These are phyloP conservation scores for Metarhizium rileyi DNA, from an alignment of 2,329 filamentous ascomycete species.

Conservation along the genomic window DNA sequence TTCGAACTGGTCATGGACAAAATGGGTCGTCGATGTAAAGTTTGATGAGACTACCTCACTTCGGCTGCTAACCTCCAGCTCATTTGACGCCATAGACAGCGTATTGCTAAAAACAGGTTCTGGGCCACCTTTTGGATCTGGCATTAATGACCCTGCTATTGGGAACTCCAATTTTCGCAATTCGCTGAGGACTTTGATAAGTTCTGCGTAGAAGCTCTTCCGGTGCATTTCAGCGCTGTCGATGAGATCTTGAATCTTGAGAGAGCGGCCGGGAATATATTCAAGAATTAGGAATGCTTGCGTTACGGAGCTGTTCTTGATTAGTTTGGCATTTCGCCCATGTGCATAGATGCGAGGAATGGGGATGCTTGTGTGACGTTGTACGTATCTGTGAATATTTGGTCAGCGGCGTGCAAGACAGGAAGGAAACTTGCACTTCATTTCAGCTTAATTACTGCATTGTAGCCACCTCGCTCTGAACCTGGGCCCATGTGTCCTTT, in stretches of 20 bases:
- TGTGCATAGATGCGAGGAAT: slow-evolving; percentile 9
- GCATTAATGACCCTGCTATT: slow-evolving; percentile 8
- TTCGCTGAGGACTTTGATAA: slow-evolving; percentile 9
- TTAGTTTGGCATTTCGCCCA: slow-evolving; percentile 4
- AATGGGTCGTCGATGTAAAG: neutral
- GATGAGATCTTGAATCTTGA: neutral
- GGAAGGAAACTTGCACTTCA: neutral
- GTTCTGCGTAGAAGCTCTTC: slow-evolving; percentile 7
- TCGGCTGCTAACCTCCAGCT: neutral
- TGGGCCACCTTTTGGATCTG: neutral
- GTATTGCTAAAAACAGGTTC: slow-evolving; percentile 2
- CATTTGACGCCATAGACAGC: slow-evolving; percentile 6
- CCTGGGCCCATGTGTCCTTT: slow-evolving; percentile 8
- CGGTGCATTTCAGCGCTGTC: slow-evolving; percentile 1
- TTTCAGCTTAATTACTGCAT: slow-evolving; percentile 6
- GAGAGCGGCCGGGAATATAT: slow-evolving; percentile 6
- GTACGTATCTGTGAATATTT: slow-evolving; percentile 6
- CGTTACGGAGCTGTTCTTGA: slow-evolving; percentile 1
- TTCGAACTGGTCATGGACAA: slow-evolving; percentile 5
- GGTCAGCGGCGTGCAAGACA: neutral
- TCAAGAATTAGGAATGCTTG: slow-evolving; percentile 9
- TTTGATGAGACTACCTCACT: neutral
- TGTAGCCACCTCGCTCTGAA: slow-evolving; percentile 11
- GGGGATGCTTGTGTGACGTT: slow-evolving; percentile 8
- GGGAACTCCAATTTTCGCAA: slow-evolving; percentile 8